These are phyloP conservation scores for Turnera subulata DNA, from an alignment of 345 rosid genomes.

Conservation along the genomic window DNA sequence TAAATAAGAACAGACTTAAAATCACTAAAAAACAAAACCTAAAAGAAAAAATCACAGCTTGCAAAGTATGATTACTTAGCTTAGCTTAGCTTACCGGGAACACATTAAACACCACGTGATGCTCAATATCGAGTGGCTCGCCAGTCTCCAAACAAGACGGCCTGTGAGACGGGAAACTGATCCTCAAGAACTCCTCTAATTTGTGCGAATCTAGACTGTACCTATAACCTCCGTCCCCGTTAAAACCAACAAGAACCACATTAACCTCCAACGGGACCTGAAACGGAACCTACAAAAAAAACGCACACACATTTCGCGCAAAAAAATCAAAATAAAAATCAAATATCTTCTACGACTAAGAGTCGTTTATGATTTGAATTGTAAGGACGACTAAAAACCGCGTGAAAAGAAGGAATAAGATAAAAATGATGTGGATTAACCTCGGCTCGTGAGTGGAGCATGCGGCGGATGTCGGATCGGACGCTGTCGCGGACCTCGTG, in stretches of 20 bases:
- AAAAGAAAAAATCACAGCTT: too few relatives aligned
- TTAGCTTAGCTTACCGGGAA: conserved; percentile 53
- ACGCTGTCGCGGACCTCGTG: conserved; percentile 83
- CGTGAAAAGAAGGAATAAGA: background rate
- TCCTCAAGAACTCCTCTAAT: conserved; percentile 72
- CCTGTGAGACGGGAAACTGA: conserved; percentile 73
- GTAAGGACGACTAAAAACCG: background rate
- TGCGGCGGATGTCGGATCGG: conserved; percentile 87
- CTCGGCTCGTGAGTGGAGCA: conserved; percentile 98
- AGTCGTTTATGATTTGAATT: background rate
- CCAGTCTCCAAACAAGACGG: conserved; percentile 87
- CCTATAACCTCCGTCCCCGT: conserved; percentile 91
- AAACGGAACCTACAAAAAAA: conserved; percentile 71
- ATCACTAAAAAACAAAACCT: too few relatives aligned
- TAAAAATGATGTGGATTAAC: conserved; percentile 24
- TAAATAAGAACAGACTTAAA: background rate
- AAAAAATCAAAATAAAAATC: background rate
- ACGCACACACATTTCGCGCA: background rate
- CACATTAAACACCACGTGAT: conserved; percentile 69
- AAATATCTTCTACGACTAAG: background rate
- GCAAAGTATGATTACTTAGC: background rate
- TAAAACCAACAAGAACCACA: conserved; percentile 77
- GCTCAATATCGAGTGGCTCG: conserved; percentile 90
- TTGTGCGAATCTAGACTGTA: conserved; percentile 59
- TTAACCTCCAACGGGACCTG: conserved; percentile 96